These are phyloP conservation scores for Fusarium equiseti DNA, from an alignment of 2,329 filamentous ascomycete genomes.

Conservation along the genomic window DNA sequence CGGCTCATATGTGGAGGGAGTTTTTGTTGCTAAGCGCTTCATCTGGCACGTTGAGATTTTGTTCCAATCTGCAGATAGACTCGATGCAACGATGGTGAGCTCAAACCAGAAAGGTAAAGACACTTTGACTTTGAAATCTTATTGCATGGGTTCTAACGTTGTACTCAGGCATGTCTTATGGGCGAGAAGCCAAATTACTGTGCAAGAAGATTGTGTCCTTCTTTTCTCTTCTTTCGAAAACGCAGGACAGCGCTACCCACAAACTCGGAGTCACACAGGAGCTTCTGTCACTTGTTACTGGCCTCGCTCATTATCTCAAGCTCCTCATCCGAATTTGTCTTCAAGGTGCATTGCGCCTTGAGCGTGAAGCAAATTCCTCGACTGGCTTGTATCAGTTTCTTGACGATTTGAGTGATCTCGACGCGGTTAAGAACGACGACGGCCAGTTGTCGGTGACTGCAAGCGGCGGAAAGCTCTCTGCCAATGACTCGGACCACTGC, in stretches of 20 bases:
- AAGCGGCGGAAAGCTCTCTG: slow-evolving; percentile 74
- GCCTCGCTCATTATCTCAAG: slow-evolving; percentile 96
- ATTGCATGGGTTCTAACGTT: slow-evolving; percentile 27
- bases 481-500: slow-evolving; percentile 87
- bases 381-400: slow-evolving; percentile 86
- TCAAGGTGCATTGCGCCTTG: slow-evolving; percentile 90
- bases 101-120: slow-evolving; percentile 79
- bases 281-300: slow-evolving; percentile 95
- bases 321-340: slow-evolving; percentile 96
- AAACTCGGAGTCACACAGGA: slow-evolving; percentile 98
- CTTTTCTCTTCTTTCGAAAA: slow-evolving; percentile 94
- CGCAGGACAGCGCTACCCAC: slow-evolving; percentile 88
- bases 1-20: slow-evolving; percentile 93
- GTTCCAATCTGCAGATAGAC: slow-evolving; percentile 86
- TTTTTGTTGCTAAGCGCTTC: slow-evolving; percentile 94
- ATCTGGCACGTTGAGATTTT: slow-evolving; percentile 96
- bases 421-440: slow-evolving; percentile 79
- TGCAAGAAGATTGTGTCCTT: slow-evolving; percentile 99
- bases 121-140: not conserved
- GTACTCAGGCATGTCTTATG: slow-evolving; percentile 81
- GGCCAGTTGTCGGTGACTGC: slow-evolving; percentile 74
- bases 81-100: slow-evolving; percentile 78
- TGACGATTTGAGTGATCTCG: slow-evolving; percentile 85
- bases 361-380: slow-evolving; percentile 81
- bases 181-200: slow-evolving; percentile 96